Conservation (phyloP, 2,329 filamentous ascomycete species). For the Ophiosphaerella narmari region DNA sequence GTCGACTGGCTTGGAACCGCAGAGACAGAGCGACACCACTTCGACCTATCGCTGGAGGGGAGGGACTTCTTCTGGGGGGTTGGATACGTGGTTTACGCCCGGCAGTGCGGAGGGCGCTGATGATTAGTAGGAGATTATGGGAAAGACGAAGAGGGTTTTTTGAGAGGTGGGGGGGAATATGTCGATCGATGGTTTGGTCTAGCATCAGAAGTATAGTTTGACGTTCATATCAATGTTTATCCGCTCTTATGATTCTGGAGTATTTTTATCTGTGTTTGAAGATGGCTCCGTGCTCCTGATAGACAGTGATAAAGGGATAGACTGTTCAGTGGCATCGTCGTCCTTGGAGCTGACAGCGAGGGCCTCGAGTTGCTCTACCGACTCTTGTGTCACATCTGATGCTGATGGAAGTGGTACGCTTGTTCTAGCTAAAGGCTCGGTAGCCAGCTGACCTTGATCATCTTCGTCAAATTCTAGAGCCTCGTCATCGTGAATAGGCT, state of each 20-base stretch:
- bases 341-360: constrained; percentile 3
- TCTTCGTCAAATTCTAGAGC: constrained; percentile 29
- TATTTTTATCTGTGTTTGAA: neutral
- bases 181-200: no score
- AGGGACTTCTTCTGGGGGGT: no score
- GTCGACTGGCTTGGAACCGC: no score
- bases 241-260: neutral
- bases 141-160: no score
- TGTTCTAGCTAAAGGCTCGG: neutral
- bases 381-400: constrained; percentile 7
- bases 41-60: no score
- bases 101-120: no score
- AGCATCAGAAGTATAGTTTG: no score
- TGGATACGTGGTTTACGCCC: no score
- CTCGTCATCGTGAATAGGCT: constrained; percentile 27
- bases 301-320: neutral
- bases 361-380: constrained; percentile 6
- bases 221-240: no score
- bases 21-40: no score
- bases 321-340: neutral
- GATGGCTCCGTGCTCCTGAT: neutral
- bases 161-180: no score
- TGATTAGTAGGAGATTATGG: no score
- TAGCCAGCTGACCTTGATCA: neutral
- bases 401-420: constrained; percentile 1